Evolutionary conservation across 768 basidiomycete species (phyloP), one percentile per base, ranked within the genome.

Genomic region (Suillus tomentosus): DNA sequence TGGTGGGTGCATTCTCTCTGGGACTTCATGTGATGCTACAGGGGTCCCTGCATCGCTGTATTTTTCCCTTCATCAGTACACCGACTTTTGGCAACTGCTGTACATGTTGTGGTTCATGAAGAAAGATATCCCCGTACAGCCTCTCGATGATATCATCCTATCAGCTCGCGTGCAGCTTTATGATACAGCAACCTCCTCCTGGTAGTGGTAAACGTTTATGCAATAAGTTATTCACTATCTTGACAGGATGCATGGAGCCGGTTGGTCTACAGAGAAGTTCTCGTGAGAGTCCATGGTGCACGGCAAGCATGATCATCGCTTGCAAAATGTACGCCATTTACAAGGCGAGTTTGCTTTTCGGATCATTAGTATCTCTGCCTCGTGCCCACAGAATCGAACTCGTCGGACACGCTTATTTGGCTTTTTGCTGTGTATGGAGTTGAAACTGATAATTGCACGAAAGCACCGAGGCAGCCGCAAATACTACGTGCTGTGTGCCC

Each of bases 201-300:
- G 24, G 24, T 1, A 19, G 24, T 10, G 5, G 24, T 40, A 8
- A 27, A 6, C 3, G 17, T 27, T 27, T 54, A 36, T 36, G 53
- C 11, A n/a, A n/a, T 55, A 36, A 55, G 13, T 2, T 24, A 15
- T 40, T 58, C 10, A 8, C 57, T 24, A 27, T 58, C 27, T 57
- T 5, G 37, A 39, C 13, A 39, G 22, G 31, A 31, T 17, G n/a
- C 31, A 53, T 17, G 31, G 53, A 54, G 11, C 11, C 36, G 19
- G 34, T 36, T 36, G 34, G 34, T 54, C 55, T 15, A 14, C n/a
- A 39, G 55, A 56, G 36, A 39, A 37, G 13, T 34, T 56, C n/a
- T 56, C 36, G 36, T 22, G 57, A 19, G 17, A 42, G 39, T 57
- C 39, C 39, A 57, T 57, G 56, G 40, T 42, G 40, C 24, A 42